Base-by-base conservation (phyloP, 2,329 filamentous ascomycete species). In the Microthyrium microscopicum region DNA sequence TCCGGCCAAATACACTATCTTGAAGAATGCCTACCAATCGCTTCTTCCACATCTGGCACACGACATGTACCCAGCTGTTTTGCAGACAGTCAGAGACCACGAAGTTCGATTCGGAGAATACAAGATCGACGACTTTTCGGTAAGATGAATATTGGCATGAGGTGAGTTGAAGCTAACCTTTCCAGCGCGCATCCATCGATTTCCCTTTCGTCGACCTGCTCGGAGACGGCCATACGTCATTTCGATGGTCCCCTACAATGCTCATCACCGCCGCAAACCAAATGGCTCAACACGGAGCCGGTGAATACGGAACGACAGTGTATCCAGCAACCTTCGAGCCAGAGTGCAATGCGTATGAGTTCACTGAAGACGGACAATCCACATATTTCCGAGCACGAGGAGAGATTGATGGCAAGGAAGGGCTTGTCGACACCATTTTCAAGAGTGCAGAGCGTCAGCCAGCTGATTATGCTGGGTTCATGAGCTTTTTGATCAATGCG, bases 161-260 rank as follows among this genome's bases (percentile, higher is more conserved):
- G 9, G 11, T 12, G 16, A 29, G 27, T 15, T 2, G 7, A n/a
- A 24, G 3, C 20, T 38, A 12, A 27, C 42, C 25, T 17, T 5
- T 3, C 8, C 34, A 69, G 66, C 61, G 61, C 24, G 50, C 60
- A 13, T 58, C 61, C 6, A 58, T 68, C 39, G 60, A 65, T 40
- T 71, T 69, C 37, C 68, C 68, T 1, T 72, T 71, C 44, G 38
- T 71, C 24, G 66, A 70, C 43, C 44, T 66, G 5, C 50, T 68
- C 3, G 53, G 55, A 31, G 64, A 70, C 46, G 61, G 60, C 21
- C 50, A 56, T 39, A 61, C 62, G 1, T 60, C 58, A 3, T 72
- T 69, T 50, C 60, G 60, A 25, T 69, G 62, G 56, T 55, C 55
- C 0, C 57, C 58, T 0, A 54, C 56, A 3, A 54, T 66, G 34